Evolutionary conservation across 2,329 filamentous ascomycete genomes (phyloP).

Genomic region (Calonectria fujianensis): DNA sequence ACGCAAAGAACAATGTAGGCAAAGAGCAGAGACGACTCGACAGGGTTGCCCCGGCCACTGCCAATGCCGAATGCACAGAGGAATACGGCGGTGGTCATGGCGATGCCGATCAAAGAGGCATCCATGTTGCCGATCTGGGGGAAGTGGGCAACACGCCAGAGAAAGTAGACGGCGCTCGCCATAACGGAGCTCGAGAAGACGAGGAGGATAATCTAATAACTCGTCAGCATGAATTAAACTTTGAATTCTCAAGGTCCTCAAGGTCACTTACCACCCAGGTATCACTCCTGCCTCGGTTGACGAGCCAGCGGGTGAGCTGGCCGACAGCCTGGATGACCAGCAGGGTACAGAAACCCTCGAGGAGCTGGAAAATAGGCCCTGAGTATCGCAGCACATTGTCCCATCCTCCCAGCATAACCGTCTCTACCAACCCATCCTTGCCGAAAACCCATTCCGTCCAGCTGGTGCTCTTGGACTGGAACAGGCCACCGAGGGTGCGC

Average conservation of each 20-base stretch:
- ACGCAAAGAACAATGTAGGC: constrained; percentile 99
- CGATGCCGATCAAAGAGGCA: constrained; percentile 92
- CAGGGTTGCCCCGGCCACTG: constrained; percentile 93
- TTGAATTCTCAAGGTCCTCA: constrained; percentile 4
- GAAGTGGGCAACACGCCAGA: constrained; percentile 96
- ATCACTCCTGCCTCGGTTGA: constrained; percentile 94
- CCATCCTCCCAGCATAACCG: constrained; percentile 88
- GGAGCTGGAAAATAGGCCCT: constrained; percentile 93
- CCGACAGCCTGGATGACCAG: constrained; percentile 96
- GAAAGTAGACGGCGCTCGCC: constrained; percentile 94
- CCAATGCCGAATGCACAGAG: constrained; percentile 95
- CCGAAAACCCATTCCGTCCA: constrained; percentile 92
- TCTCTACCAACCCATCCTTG: constrained; percentile 87
- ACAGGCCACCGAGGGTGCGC: constrained; percentile 82
- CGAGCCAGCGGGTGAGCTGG: constrained; percentile 95
- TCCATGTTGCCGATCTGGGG: constrained; percentile 95
- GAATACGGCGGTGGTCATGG: constrained; percentile 94
- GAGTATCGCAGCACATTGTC: constrained; percentile 92
- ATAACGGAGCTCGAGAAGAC: constrained; percentile 93
- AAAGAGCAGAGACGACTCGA: constrained; percentile 95
- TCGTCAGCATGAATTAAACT: constrained; percentile 58
- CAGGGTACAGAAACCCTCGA: constrained; percentile 97
- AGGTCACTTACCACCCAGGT: constrained; percentile 88
- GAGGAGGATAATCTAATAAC: constrained; percentile 86
- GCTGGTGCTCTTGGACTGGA: constrained; percentile 77